phyloP scores from a whole-genome alignment of 2,329 filamentous ascomycete genomes.

The Seiridium unicorne region DNA sequence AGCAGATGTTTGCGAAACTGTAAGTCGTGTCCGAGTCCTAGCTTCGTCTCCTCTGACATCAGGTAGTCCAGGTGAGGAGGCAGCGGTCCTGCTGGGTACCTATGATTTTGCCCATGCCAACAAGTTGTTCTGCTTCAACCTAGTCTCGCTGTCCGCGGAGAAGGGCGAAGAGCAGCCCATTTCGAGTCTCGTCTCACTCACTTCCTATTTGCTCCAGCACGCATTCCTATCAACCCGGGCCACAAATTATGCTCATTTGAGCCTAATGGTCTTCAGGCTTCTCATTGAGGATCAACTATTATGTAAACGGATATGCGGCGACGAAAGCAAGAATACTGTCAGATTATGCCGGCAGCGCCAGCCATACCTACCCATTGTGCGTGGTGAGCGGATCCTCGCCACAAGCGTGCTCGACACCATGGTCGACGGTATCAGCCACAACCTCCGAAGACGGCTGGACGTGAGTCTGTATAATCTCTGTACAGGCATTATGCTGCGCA shows the following conservation, averaged over 20 bases:
- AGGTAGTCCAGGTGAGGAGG: constrained; percentile 77
- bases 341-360: constrained; percentile 87
- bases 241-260: constrained; percentile 80
- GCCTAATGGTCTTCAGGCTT: constrained; percentile 80
- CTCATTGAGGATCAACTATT: constrained; percentile 81
- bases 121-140: constrained; percentile 87
- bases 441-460: constrained; percentile 81
- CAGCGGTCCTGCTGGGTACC: constrained; percentile 76
- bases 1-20: constrained; percentile 77
- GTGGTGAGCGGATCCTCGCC: constrained; percentile 70
- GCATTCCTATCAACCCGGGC: constrained; percentile 80
- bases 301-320: constrained; percentile 80
- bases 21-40: constrained; percentile 42
- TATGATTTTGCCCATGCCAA: constrained; percentile 96
- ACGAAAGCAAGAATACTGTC: constrained; percentile 71
- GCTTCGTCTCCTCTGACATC: not conserved
- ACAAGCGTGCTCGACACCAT: constrained; percentile 80
- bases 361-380: constrained; percentile 76
- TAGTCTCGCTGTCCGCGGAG: constrained; percentile 65
- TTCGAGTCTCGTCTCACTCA: constrained; percentile 78
- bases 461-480: constrained; percentile 80
- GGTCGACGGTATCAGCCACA: constrained; percentile 91
- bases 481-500: constrained; percentile 76
- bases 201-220: constrained; percentile 91
- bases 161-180: constrained; percentile 73